Base-by-base conservation (phyloP, 1,284 basidiomycete genomes). In the Microbotryomycetes sp. region DNA sequence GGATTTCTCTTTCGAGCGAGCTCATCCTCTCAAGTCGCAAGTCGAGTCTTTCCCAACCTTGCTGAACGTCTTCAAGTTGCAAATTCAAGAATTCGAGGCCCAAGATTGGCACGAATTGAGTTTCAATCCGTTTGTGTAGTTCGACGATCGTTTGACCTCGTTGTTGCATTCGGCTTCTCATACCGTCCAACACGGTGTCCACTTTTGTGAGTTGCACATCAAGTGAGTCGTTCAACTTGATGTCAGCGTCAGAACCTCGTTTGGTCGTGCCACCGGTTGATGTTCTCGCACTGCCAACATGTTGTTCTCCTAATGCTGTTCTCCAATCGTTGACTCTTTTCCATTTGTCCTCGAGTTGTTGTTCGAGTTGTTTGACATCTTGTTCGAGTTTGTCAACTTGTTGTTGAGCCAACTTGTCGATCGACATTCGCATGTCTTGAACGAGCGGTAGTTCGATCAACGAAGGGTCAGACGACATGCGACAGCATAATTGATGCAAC, bases 11-110 rank as follows among this genome's bases (percentile, higher is more conserved):
- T 78, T 91, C 87, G 2, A 92, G 77, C 69, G 79, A 84, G 42
- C 83, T 81, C 72, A 91, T 88, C 12, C 86, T 80, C 64, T 89
- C 87, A 0, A 86, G 84, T 14, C 84, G 84, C 15, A 90, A 86
- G 70, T 90, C 86, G 23, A 69, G 49, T 49, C 58, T 59, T 28
- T 61, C 68, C 63, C 64, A 66, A 6, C 59, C 64, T 4, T 78
- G 65, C 54, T 81, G 77, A 5, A 74, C 73, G 25, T 59, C 48
- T 50, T 67, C 70, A 15, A 63, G 45, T 42, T 52, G n/a, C 26
- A 62, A 56, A 15, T 47, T 36, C 70, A 82, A 87, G 73, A 83
- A 89, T 23, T 80, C 80, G 2, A 78, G 65, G 3, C 86, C 87
- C 6, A 88, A 79, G 1, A 82, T 85, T 16, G 51, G 57, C 4